phyloP scores from a whole-genome alignment of 2,329 filamentous ascomycete species.

The Aspergillus fructus region DNA sequence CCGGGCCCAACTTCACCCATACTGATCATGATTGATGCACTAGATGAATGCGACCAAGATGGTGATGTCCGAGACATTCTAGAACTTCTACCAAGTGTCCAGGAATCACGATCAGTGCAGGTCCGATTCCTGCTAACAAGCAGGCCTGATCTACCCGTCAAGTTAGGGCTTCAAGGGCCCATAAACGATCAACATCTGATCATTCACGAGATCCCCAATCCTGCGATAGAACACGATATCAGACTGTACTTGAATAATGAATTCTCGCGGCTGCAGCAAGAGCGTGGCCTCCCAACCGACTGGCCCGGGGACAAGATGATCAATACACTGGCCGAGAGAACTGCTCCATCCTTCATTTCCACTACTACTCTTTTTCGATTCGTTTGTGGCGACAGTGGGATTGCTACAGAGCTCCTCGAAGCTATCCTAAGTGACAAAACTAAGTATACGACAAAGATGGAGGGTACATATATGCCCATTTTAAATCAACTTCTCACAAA shows the following conservation, averaged over 20 bases:
- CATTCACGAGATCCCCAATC: no score
- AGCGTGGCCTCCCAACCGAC: no score
- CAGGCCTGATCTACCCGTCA: conserved; percentile 23
- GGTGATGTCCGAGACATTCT: conserved; percentile 20
- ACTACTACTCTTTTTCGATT: no score
- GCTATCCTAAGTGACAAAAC: neutral
- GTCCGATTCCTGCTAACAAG: conserved; percentile 25
- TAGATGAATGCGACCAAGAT: conserved; percentile 25
- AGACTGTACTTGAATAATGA: no score
- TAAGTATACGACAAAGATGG: neutral
- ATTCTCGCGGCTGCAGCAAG: no score
- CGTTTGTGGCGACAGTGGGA: no score
- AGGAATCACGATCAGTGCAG: neutral
- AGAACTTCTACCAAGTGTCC: conserved; percentile 13
- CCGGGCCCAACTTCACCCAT: neutral
- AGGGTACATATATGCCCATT: neutral
- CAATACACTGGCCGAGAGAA: no score
- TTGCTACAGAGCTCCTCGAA: no score
- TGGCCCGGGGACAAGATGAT: no score
- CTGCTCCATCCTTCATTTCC: no score
- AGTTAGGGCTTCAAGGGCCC: conserved; percentile 14
- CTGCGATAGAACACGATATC: no score
- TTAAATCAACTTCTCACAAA: neutral
- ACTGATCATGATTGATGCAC: conserved; percentile 23
- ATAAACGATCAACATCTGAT: no score